Base-by-base conservation (phyloP, 495 filamentous ascomycete species). In the Geopyxis carbonaria region DNA sequence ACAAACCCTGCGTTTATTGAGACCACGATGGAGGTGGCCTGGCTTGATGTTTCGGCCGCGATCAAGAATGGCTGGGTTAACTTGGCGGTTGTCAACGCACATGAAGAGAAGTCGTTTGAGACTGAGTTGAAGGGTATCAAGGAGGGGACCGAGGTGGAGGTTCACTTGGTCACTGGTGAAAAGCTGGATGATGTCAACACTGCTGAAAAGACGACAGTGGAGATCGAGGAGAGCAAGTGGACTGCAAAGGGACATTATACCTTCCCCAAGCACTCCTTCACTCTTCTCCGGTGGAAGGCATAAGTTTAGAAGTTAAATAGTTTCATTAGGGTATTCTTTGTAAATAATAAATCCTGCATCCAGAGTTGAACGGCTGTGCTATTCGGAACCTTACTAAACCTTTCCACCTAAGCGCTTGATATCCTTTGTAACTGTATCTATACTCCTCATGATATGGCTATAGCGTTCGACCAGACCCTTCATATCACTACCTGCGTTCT, bases 81-180 rank as follows among this genome's bases (percentile, higher is more conserved):
- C 41, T 43, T 85, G 40, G 76, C 67, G 3, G 76, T 80, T 15
- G 77, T 78, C 20, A 84, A 84, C 56, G 67, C 79, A 27, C 61
- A 65, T 43, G 72, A 73, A 35, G 60, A 63, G 11, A 61, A 68
- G 50, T 67, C 63, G 16, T 71, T 74, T 29, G 66, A 69, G 40
- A 62, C 64, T 0, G 57, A 65, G 28, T 44, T 83, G 32, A 63
- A 69, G 19, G 76, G 76, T 2, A 49, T 73, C 0, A 43, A 44
- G 0, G 48, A 31, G 25, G 48, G 46, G 3, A 59, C 57, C 0
- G 53, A 66, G 2, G 66, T 74, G 2, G 21, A 61, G 13, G 70
- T 75, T 2, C 80, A 68, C 46, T 72, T 64, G 2, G 73, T 84
- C 5, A 65, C 66, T 1, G 79, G 70, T 2, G 51, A 61, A 1